phyloP scores from a whole-genome alignment of 192 early-diverging fungal genomes.

The Rhizoclosmatium sp. region DNA sequence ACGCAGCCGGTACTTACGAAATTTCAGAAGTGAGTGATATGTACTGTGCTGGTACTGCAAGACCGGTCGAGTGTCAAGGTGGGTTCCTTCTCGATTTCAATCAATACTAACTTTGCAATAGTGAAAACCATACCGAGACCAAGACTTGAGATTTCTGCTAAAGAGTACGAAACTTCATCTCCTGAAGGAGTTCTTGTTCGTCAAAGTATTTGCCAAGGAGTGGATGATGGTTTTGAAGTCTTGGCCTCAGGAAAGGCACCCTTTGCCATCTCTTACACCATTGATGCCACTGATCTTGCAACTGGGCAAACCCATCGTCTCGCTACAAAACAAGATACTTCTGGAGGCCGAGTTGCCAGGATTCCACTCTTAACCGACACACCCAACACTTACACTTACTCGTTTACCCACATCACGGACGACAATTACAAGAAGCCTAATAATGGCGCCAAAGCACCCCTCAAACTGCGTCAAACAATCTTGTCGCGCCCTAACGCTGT shows the following conservation, averaged over 20 bases:
- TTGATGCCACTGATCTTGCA: not conserved
- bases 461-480: slow-evolving; percentile 44
- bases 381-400: slow-evolving; percentile 51
- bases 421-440: slow-evolving; percentile 51
- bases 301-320: not conserved
- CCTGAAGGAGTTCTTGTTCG: slow-evolving; percentile 3
- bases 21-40: slow-evolving; percentile 44
- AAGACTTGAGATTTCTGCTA: slow-evolving; percentile 37
- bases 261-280: not conserved
- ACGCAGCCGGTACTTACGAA: slow-evolving; percentile 47
- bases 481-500: slow-evolving; percentile 45
- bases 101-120: not conserved
- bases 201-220: slow-evolving; percentile 40
- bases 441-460: not conserved
- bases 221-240: slow-evolving; percentile 41
- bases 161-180: slow-evolving; percentile 37
- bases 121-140: slow-evolving; percentile 49
- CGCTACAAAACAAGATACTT: slow-evolving; percentile 32
- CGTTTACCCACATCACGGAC: slow-evolving; percentile 46
- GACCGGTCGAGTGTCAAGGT: slow-evolving; percentile 43
- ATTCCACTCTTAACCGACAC: slow-evolving; percentile 45
- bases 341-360: slow-evolving; percentile 24
- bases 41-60: slow-evolving; percentile 42
- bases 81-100: not conserved
- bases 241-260: slow-evolving; percentile 44